Evolutionary conservation across 768 basidiomycete genomes (phyloP).

Genomic region (Rubroboletus satanas): DNA sequence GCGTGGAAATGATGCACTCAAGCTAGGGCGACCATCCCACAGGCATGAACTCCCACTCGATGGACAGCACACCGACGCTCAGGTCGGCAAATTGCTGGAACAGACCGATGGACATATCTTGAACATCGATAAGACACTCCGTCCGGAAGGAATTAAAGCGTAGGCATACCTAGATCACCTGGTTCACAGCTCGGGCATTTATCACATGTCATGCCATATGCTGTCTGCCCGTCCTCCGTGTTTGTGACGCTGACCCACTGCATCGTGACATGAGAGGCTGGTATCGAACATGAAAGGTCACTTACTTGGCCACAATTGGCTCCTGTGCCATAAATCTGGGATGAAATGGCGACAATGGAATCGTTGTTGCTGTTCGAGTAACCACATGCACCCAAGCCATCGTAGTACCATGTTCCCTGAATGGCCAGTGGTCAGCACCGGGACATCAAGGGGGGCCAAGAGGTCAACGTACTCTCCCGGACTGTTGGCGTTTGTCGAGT

Average conservation of each 20-base stretch:
- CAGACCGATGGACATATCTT: slow-evolving; percentile 65
- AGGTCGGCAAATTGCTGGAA: slow-evolving; percentile 53
- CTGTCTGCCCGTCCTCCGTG: slow-evolving; percentile 47
- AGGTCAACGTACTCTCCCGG: slow-evolving; percentile 48
- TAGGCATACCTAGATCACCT: slow-evolving; percentile 52
- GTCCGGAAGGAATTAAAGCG: neutral
- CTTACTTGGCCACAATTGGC: slow-evolving; percentile 59
- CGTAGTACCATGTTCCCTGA: slow-evolving; percentile 68
- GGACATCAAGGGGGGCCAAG: too few species aligned
- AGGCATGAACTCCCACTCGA: slow-evolving; percentile 61
- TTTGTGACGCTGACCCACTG: slow-evolving; percentile 63
- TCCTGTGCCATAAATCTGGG: slow-evolving; percentile 49
- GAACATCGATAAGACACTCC: slow-evolving; percentile 3
- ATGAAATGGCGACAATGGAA: slow-evolving; percentile 60
- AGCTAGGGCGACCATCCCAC: slow-evolving; percentile 37
- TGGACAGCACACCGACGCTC: slow-evolving; percentile 45
- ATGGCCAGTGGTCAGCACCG: slow-evolving; percentile 1
- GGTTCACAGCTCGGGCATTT: slow-evolving; percentile 54
- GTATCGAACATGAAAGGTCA: neutral
- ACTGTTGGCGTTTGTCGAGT: slow-evolving; percentile 44
- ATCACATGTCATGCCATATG: slow-evolving; percentile 52
- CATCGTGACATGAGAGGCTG: slow-evolving; percentile 9
- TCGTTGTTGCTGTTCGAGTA: slow-evolving; percentile 43
- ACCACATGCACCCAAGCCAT: slow-evolving; percentile 64
- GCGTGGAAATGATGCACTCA: slow-evolving; percentile 20